A percentile compares a stretch with the other conserved stretches of the same genome.
phyloP scores from a whole-genome alignment of 257 asterid genomes.

The Leptodermis oblonga region DNA sequence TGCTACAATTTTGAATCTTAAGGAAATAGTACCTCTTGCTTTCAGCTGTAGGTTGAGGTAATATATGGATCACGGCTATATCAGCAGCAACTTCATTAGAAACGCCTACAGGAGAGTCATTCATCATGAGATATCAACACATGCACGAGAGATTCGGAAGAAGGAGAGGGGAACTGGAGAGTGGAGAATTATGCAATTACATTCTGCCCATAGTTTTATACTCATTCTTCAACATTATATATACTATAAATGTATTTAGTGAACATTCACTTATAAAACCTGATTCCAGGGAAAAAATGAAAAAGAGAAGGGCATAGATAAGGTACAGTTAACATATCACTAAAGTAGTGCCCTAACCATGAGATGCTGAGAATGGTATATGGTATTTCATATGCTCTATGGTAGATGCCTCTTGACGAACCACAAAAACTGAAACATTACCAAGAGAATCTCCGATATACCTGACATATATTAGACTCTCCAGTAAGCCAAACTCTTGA shows the following conservation, averaged over 20 bases:
- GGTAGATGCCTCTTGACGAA: slow-evolving; percentile 36
- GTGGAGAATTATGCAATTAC: background rate
- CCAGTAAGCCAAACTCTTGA: background rate
- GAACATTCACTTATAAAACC: background rate
- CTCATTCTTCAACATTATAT: slow-evolving; percentile 2
- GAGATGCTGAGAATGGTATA: slow-evolving; percentile 68
- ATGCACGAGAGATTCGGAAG: background rate
- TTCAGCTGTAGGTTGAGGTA: slow-evolving; percentile 84
- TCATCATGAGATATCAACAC: slow-evolving; percentile 11
- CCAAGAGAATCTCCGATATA: slow-evolving; percentile 76
- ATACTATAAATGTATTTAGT: background rate
- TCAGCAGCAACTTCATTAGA: slow-evolving; percentile 43
- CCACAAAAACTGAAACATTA: slow-evolving; percentile 58
- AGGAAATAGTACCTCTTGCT: slow-evolving; percentile 53
- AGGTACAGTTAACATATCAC: background rate
- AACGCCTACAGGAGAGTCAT: slow-evolving; percentile 37
- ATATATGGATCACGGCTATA: slow-evolving; percentile 43
- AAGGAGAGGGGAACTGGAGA: background rate
- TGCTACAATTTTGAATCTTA: slow-evolving; percentile 4
- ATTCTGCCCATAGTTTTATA: background rate
- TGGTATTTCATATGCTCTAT: slow-evolving; percentile 68
- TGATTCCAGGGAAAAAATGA: background rate
- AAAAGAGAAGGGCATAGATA: background rate
- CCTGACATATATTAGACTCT: slow-evolving; percentile 35
- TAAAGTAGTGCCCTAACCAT: slow-evolving; percentile 41